Conservation (phyloP, 768 basidiomycete genomes). For the Termitomyces eurrhizus region DNA sequence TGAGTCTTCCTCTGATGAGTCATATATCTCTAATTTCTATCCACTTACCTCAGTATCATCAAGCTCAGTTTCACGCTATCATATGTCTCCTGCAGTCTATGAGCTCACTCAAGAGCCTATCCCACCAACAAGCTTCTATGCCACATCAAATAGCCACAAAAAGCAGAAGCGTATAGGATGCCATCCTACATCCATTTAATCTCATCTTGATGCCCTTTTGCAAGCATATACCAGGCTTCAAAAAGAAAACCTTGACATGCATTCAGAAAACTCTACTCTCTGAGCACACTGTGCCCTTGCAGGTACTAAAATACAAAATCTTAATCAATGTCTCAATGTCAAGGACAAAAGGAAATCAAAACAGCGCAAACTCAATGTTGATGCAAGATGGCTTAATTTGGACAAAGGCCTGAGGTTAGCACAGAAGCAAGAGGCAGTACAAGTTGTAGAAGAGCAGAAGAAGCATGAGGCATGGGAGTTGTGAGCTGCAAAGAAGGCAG, state of each 20-base stretch:
- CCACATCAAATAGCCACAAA: neutral
- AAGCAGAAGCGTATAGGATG: neutral
- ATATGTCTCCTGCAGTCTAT: neutral
- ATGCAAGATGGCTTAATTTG: neutral
- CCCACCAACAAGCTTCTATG: neutral
- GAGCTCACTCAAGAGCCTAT: neutral
- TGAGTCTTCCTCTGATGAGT: neutral
- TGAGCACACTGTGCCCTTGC: neutral
- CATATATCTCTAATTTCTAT: no score
- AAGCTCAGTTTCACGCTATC: neutral
- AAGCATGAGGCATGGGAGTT: no score
- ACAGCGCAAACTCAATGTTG: neutral
- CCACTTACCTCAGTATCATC: neutral
- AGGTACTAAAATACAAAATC: neutral
- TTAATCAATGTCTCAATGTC: neutral
- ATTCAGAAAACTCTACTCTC: neutral
- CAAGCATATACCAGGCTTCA: neutral
- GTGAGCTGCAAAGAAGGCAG: no score
- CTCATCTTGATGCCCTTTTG: neutral
- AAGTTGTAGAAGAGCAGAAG: no score
- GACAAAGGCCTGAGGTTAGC: slow-evolving; percentile 13
- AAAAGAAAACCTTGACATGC: neutral
- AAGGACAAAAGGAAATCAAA: neutral
- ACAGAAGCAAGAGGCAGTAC: slow-evolving; percentile 36
- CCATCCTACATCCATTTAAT: neutral